These are phyloP conservation scores for Chrysoporthe austroafricana DNA, from an alignment of 2,329 filamentous ascomycete species.

Conservation along the genomic window DNA sequence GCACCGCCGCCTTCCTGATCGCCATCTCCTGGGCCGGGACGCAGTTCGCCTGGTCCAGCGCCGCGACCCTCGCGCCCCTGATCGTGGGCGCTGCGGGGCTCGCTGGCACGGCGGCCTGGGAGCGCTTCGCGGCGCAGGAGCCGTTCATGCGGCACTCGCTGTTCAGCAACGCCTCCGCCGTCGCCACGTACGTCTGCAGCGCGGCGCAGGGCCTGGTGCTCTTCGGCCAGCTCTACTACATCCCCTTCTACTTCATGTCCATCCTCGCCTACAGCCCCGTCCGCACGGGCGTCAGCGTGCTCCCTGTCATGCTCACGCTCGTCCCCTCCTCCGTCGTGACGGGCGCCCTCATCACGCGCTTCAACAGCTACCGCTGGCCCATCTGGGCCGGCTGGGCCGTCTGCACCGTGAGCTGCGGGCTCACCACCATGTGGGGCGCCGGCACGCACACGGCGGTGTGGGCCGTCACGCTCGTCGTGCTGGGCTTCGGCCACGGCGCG, in stretches of 20 bases:
- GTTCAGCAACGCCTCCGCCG: slow-evolving; percentile 37
- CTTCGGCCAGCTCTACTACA: slow-evolving; percentile 40
- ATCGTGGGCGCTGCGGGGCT: slow-evolving; percentile 47
- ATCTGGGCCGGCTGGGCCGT: slow-evolving; percentile 44
- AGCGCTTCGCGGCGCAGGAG: slow-evolving; percentile 37
- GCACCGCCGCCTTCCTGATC: slow-evolving; percentile 49
- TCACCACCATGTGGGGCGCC: slow-evolving; percentile 34
- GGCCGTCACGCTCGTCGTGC: slow-evolving; percentile 41
- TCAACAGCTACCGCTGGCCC: slow-evolving; percentile 43
- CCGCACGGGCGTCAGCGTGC: slow-evolving; percentile 40
- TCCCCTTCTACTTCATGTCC: slow-evolving; percentile 45
- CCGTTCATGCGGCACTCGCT: slow-evolving; percentile 40
- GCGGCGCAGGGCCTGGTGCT: slow-evolving; percentile 40
- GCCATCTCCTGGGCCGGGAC: slow-evolving; percentile 53
- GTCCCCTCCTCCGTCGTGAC: slow-evolving; percentile 40
- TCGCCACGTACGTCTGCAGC: slow-evolving; percentile 38
- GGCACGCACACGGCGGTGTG: slow-evolving; percentile 39
- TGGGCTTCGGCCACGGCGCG: slow-evolving; percentile 43
- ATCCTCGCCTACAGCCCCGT: slow-evolving; percentile 40
- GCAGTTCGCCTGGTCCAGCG: slow-evolving; percentile 46
- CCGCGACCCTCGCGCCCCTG: slow-evolving; percentile 46
- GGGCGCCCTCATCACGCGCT: slow-evolving; percentile 37
- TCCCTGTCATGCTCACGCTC: slow-evolving; percentile 39
- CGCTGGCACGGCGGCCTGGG: slow-evolving; percentile 42
- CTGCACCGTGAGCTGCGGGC: slow-evolving; percentile 34